Evolutionary conservation across 495 filamentous ascomycete species (phyloP).

Genomic region (Bacidia rubella): DNA sequence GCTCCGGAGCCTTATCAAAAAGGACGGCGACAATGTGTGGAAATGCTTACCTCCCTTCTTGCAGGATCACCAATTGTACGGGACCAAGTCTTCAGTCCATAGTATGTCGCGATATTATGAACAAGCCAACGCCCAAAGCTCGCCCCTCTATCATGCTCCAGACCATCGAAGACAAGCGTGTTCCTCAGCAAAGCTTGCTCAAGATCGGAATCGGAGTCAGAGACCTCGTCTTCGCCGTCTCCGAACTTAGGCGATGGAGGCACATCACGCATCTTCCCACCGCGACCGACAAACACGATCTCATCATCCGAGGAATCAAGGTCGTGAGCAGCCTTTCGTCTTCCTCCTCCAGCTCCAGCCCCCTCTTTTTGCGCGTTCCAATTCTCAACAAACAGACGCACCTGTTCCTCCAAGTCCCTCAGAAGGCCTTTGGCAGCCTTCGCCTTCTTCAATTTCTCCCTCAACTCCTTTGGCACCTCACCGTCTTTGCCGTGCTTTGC

Average conservation of each 20-base stretch:
- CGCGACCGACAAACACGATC: slow-evolving; percentile 80
- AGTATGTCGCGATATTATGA: slow-evolving; percentile 84
- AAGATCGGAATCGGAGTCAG: slow-evolving; percentile 13
- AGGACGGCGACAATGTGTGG: too few species aligned
- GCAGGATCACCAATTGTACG: slow-evolving; percentile 63
- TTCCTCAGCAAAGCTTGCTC: slow-evolving; percentile 40
- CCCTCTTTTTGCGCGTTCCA: slow-evolving; percentile 37
- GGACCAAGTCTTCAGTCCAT: slow-evolving; percentile 76
- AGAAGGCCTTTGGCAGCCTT: slow-evolving; percentile 55
- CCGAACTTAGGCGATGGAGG: slow-evolving; percentile 24
- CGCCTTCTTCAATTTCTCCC: slow-evolving; percentile 52
- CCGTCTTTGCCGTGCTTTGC: slow-evolving; percentile 27
- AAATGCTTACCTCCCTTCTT: slow-evolving; percentile 42
- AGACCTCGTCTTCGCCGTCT: slow-evolving; percentile 7
- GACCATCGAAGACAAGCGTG: slow-evolving; percentile 67
- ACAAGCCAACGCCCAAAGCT: slow-evolving; percentile 92
- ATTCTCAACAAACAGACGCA: slow-evolving; percentile 45
- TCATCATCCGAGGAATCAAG: slow-evolving; percentile 61
- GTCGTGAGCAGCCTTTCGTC: slow-evolving; percentile 14
- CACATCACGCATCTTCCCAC: slow-evolving; percentile 58
- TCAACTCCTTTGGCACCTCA: slow-evolving; percentile 36
- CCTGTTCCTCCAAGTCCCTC: slow-evolving; percentile 50
- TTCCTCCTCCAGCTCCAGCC: background rate
- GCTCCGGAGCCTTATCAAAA: too few species aligned
- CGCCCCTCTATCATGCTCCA: slow-evolving; percentile 58